Conservation (phyloP, 2,329 filamentous ascomycete genomes). For the Colletotrichum chrysophilum region DNA sequence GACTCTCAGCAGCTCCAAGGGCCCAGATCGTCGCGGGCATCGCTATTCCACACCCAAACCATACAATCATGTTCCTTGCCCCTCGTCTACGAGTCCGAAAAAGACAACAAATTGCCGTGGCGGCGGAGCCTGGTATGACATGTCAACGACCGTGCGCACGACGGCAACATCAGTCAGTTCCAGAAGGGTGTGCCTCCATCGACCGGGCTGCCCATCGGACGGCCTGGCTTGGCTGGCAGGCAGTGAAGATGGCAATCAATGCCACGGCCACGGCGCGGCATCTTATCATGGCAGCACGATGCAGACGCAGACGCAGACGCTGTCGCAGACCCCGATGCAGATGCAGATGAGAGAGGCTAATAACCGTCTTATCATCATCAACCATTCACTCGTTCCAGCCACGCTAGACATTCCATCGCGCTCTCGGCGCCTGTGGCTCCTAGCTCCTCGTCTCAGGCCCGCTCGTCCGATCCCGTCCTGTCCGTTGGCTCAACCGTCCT, state of each 20-base stretch:
- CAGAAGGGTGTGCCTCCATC: background rate
- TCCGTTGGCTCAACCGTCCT: background rate
- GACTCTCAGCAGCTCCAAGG: background rate
- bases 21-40: conserved; percentile 15
- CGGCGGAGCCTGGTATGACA: background rate
- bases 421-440: conserved; percentile 7
- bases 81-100: background rate
- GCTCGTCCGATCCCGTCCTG: background rate
- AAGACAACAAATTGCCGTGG: background rate
- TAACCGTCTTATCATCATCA: background rate
- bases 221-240: background rate
- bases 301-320: background rate
- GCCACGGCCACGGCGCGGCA: background rate
- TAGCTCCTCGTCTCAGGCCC: background rate
- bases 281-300: conserved; percentile 9
- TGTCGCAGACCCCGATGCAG: background rate
- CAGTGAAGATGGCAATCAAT: background rate
- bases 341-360: background rate
- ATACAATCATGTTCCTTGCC: background rate
- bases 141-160: conserved; percentile 1
- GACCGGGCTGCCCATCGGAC: background rate
- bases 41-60: background rate
- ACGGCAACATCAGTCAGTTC: background rate
- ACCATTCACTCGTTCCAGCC: background rate
- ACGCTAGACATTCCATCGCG: background rate